Conservation (phyloP, 2,329 filamentous ascomycete species). For the Ophiostoma montium region DNA sequence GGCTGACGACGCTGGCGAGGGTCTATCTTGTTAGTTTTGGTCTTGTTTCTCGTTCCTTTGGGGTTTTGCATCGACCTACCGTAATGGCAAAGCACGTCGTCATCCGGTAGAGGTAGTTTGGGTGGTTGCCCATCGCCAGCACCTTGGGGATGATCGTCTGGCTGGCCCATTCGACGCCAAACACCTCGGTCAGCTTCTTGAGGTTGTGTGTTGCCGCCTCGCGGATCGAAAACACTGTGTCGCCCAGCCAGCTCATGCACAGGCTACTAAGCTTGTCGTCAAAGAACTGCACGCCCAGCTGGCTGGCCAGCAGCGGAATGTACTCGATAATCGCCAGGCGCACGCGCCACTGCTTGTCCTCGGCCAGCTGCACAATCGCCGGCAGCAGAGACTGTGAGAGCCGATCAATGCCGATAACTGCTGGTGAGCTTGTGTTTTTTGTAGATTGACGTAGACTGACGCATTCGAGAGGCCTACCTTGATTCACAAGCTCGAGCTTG, state of each 20-base stretch:
- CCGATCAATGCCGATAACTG: slow-evolving; percentile 89
- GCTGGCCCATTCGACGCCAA: slow-evolving; percentile 94
- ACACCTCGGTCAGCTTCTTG: slow-evolving; percentile 97
- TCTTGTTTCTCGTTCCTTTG: background rate
- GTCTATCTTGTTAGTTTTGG: slow-evolving; percentile 42
- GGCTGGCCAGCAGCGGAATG: slow-evolving; percentile 87
- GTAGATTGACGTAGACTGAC: slow-evolving; percentile 26
- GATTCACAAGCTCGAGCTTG: slow-evolving; percentile 97
- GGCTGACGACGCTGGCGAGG: slow-evolving; percentile 78
- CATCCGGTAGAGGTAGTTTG: slow-evolving; percentile 99
- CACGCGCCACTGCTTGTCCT: slow-evolving; percentile 99
- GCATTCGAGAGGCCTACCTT: too few species aligned
- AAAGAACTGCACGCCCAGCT: slow-evolving; percentile 94
- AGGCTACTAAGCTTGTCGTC: slow-evolving; percentile 90
- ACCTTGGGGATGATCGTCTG: slow-evolving; percentile 97
- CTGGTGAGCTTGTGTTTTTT: slow-evolving; percentile 19
- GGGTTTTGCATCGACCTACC: too few species aligned
- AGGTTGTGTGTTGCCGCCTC: slow-evolving; percentile 95
- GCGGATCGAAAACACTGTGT: slow-evolving; percentile 96
- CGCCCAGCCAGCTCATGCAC: slow-evolving; percentile 97
- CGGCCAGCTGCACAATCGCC: slow-evolving; percentile 90
- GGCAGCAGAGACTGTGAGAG: slow-evolving; percentile 93
- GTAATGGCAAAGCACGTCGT: slow-evolving; percentile 95
- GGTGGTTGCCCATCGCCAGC: slow-evolving; percentile 94
- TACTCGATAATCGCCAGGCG: slow-evolving; percentile 98